phyloP scores from a whole-genome alignment of 2,329 filamentous ascomycete genomes.

The Fusarium siculi region DNA sequence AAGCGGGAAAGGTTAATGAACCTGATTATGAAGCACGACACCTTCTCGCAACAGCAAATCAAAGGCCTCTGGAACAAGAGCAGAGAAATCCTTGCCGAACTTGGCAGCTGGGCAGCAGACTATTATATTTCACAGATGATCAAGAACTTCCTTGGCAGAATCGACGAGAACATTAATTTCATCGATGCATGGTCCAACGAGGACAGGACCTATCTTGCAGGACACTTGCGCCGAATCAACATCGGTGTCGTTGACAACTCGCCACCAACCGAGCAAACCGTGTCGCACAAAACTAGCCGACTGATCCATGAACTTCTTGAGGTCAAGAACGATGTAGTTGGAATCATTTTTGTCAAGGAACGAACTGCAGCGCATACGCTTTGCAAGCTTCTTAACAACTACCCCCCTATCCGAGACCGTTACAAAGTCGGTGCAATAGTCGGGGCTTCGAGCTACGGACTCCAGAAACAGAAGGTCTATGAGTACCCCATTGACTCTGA shows the following conservation, averaged over 20 bases:
- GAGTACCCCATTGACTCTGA: constrained; percentile 50
- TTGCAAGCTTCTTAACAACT: constrained; percentile 63
- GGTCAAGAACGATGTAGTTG: constrained; percentile 57
- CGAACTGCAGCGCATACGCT: constrained; percentile 70
- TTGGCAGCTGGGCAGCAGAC: constrained; percentile 77
- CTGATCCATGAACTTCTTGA: constrained; percentile 64
- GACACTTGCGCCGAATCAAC: constrained; percentile 54
- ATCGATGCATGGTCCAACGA: constrained; percentile 57
- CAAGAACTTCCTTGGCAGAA: constrained; percentile 44
- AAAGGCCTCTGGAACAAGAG: constrained; percentile 63
- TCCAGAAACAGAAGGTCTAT: constrained; percentile 54
- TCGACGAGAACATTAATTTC: constrained; percentile 34
- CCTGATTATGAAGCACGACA: constrained; percentile 57
- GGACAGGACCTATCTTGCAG: constrained; percentile 67
- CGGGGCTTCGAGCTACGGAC: constrained; percentile 58
- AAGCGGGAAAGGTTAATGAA: constrained; percentile 52
- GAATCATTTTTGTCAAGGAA: constrained; percentile 76
- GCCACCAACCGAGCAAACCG: constrained; percentile 31
- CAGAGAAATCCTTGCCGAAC: constrained; percentile 61
- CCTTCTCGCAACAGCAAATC: constrained; percentile 66
- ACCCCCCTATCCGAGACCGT: constrained; percentile 58
- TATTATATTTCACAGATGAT: constrained; percentile 68
- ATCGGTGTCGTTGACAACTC: constrained; percentile 5
- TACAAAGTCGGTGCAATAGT: constrained; percentile 66
- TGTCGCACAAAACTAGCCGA: constrained; percentile 68